These are phyloP conservation scores for Colletotrichum sp. DNA, from an alignment of 2,329 filamentous ascomycete genomes.

Conservation along the genomic window DNA sequence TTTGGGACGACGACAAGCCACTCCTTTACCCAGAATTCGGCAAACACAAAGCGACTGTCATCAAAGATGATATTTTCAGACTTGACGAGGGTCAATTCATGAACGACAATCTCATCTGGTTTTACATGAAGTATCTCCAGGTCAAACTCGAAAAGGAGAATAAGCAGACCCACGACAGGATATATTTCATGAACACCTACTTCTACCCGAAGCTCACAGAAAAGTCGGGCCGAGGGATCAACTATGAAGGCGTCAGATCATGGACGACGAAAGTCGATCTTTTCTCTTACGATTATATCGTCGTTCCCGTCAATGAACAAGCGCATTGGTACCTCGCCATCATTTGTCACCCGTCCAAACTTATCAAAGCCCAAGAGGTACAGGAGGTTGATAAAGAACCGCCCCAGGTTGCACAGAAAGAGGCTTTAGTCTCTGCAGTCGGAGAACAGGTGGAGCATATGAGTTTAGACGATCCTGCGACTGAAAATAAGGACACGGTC, in stretches of 20 bases:
- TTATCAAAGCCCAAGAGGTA: conserved; percentile 44
- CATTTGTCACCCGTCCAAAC: conserved; percentile 82
- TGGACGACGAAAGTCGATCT: conserved; percentile 91
- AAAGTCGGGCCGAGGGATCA: conserved; percentile 63
- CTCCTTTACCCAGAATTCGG: conserved; percentile 66
- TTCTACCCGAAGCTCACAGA: conserved; percentile 83
- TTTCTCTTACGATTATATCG: conserved; percentile 84
- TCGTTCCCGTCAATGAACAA: conserved; percentile 89
- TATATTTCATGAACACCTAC: conserved; percentile 92
- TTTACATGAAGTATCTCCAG: conserved; percentile 81
- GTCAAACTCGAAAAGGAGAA: conserved; percentile 58
- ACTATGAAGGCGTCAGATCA: conserved; percentile 82
- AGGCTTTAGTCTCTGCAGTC: background rate
- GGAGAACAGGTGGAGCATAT: conserved; percentile 1
- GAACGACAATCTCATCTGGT: conserved; percentile 91
- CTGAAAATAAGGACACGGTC: background rate
- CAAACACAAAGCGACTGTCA: conserved; percentile 67
- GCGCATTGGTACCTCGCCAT: conserved; percentile 95
- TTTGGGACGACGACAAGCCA: conserved; percentile 57
- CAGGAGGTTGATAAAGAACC: background rate
- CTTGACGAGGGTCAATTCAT: conserved; percentile 86
- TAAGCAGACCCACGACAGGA: conserved; percentile 62
- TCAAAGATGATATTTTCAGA: conserved; percentile 74
- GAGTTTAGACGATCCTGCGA: background rate
- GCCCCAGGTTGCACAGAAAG: conserved; percentile 7